Base-by-base conservation (phyloP, 208 protist genomes). In the Angomonas desouzai region DNA sequence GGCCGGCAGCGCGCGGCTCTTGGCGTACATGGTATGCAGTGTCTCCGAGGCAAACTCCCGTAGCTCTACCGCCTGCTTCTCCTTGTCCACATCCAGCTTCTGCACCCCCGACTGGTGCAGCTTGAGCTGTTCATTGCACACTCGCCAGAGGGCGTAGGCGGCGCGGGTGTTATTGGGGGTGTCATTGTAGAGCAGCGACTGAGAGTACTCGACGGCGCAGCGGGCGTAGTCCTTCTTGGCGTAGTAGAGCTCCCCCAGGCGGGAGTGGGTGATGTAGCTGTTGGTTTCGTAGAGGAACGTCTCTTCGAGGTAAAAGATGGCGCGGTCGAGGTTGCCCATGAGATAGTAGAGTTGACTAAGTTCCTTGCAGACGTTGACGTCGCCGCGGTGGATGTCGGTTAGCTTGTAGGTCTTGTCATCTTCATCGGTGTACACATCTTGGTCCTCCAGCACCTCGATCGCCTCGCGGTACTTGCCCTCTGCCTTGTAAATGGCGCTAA, bases 261-360 rank as follows among this genome's bases (percentile, higher is more conserved):
- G 79, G 7, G 64, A 72, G 59, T 94, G 85, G 10, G 65, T 59
- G 33, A 89, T 70, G 62, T 89, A 92, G 4, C 51, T 73, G 55
- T 73, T 74, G 48, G 60, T 49, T 48, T 76, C 70, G 56, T 81
- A 85, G 23, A 92, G 68, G 45, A 88, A 53, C 0, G 48, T 59
- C 68, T 92, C 88, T 59, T 94, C 83, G n/a, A 71, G 72, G 71
- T 94, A 92, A 70, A 77, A 74, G 48, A 91, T 76, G 22, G 85
- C 74, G 43, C 62, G 66, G 36, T 77, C 70, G 3, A 74, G 38
- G 63, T 88, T 73, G 43, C 83, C 81, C 32, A 64, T 58, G 13
- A 85, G 62, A 61, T 87, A 91, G 72, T 91, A 75, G 13, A 94
- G 72, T 48, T 82, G 74, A 49, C 76, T 81, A 48, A 94, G 76